Evolutionary conservation across 108 stramenopile genomes (phyloP), one percentile per base, ranked within the genome.

Genomic region (Cyclostephanos invisitatus): DNA sequence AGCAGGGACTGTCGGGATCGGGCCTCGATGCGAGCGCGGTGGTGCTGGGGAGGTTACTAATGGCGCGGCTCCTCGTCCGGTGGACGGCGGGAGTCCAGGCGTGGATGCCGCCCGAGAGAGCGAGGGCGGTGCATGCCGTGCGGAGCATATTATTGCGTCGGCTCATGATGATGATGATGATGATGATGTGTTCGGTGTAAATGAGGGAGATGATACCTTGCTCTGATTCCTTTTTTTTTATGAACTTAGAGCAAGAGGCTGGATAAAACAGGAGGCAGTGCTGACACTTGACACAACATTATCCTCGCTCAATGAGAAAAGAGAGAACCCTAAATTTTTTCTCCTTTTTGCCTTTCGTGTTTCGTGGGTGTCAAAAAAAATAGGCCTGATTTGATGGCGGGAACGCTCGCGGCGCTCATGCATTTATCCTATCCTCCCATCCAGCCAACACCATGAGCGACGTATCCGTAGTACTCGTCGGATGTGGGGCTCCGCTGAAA

Each of bases 401-500:
- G 5, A 40, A 40, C 11, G 40, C 40, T 40, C 40, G 40, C 40
- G 40, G n/a, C n/a, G n/a, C n/a, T n/a, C n/a, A n/a, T n/a, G n/a
- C n/a, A n/a, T n/a, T n/a, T n/a, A n/a, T n/a, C n/a, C n/a, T n/a
- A n/a, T n/a, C n/a, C n/a, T n/a, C n/a, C n/a, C n/a, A n/a, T n/a
- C n/a, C n/a, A n/a, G n/a, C n/a, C n/a, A n/a, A n/a, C 10, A 73
- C n/a, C n/a, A 76, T 68, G 67, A 70, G 62, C 63, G 62, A 68
- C 25, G 74, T 70, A 17, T 80, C 79, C 27, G 75, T 82, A 42
- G 77, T 79, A 46, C 56, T 85, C 40, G 78, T 85, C 48, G 84
- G 84, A 11, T 83, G 82, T 64, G 84, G 84, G 8, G 68, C 73
- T 37, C 81, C 81, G n/a, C 68, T 75, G 25, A 80, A 81, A 24